Base-by-base conservation (phyloP, 2,329 filamentous ascomycete species). In the Fusarium austroafricanum region DNA sequence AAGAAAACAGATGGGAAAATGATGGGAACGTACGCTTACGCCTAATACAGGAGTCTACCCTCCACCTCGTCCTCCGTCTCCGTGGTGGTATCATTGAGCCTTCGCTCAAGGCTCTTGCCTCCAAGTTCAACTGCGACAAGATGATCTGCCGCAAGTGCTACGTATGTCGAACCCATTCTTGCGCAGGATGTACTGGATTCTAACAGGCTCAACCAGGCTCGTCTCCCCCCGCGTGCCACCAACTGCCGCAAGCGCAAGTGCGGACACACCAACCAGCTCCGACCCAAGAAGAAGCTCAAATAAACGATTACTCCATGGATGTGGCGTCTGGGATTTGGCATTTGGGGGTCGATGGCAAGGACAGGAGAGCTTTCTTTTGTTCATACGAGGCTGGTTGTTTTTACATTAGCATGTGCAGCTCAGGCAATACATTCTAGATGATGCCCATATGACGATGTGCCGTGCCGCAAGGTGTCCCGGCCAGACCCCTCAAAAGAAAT, bases 121-220 rank as follows among this genome's bases (percentile, higher is more conserved):
- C 91, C 88, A 97, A 97, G 90, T 98, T 96, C 90, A 98, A 99
- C 92, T 98, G 95, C 92, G 96, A 98, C 77, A 97, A 97, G 92
- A 95, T 95, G 92, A 97, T 98, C 86, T 98, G 96, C 93, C 95
- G 96, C 89, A 98, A 99, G 92, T 99, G 96, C 92, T 98, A 98
- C 86, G 93, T 96, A 90, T 78, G 92, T 90, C 40, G 12, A 54
- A 11, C 29, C 20, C 37, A 31, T 11, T 15, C 23, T 57, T 11
- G 17, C 18, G n/a, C 45, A n/a, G 20, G 20, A 21, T 44, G 12
- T 43, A 42, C 10, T 31, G 15, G 39, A 49, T 18, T 43, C 62
- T 39, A 35, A 45, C 63, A 26, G n/a, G 18, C n/a, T 23, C 28
- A 4, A 11, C 45, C 61, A 89, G 86, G 88, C 88, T 70, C 94